Base-by-base conservation (phyloP, 1,284 basidiomycete genomes). In the Sporisorium iseilematis-ciliati region DNA sequence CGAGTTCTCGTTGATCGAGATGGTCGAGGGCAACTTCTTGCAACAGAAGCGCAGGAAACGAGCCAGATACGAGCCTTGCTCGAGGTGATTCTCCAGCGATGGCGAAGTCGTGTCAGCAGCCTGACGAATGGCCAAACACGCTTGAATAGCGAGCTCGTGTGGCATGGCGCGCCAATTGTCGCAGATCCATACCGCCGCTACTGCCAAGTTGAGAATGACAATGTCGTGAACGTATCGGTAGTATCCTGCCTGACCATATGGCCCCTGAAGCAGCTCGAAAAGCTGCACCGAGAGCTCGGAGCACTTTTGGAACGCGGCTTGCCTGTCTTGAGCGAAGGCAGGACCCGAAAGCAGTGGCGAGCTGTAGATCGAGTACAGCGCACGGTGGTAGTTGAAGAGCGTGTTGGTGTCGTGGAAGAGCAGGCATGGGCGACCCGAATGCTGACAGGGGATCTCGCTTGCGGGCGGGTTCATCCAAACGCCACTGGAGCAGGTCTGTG, bases 1-100 rank as follows among this genome's bases (percentile, higher is more conserved):
- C 65, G 73, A 76, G 52, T 76, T 76, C 46, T 76, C 73, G n/a
- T 71, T 67, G 68, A 76, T 76, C 46, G 73, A 76, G 35, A 76
- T 67, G 49, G 68, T 76, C 20, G 67, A 71, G 5, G 73, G 73
- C 64, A 76, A 52, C 68, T 76, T 76, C 51, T 71, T 76, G 65
- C 64, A 71, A 52, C 73, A 76, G 55, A 76, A 76, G 8, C 73
- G 65, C 58, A 76, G 23, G 60, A 76, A 76, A 16, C 73, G 65
- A 6, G 73, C 67, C 20, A 76, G 56, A 41, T 76, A 76, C 14
- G 68, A 71, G 2, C 73, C 73, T 42, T 76, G 73, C 35, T 76
- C 73, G 29, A 76, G 52, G 35, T 71, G 65, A 29, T 71, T 54
- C 53, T 76, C 73, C 55, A 76, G 25, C 23, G 68, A 59, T 3